These are phyloP conservation scores for Apophysomyces elegans DNA, from an alignment of 371 early-diverging fungal species.

Conservation along the genomic window DNA sequence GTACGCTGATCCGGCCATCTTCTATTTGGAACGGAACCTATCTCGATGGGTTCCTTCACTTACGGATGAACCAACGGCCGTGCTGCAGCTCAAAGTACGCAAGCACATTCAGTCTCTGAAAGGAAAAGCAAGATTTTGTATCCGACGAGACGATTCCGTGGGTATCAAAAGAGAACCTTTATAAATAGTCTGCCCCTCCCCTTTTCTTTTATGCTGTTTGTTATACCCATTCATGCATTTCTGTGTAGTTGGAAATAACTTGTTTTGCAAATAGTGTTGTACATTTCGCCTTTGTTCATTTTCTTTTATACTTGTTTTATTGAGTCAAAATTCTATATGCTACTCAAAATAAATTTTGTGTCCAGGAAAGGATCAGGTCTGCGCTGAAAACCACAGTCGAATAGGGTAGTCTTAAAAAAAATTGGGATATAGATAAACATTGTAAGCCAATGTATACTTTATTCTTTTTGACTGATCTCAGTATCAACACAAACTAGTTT, in stretches of 20 bases:
- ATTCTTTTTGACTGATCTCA: too few species aligned
- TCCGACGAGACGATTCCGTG: neutral
- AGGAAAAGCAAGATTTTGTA: conserved; percentile 12
- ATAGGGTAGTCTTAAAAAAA: too few species aligned
- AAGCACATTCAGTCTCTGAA: conserved; percentile 9
- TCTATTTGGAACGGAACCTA: conserved; percentile 38
- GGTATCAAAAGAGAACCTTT: conserved; percentile 8
- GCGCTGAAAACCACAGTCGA: neutral
- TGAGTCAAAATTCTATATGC: too few species aligned
- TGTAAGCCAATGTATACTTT: too few species aligned
- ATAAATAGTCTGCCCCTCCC: neutral
- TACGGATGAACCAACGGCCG: conserved; percentile 17
- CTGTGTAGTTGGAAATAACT: conserved; percentile 11
- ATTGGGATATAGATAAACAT: too few species aligned
- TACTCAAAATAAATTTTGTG: too few species aligned
- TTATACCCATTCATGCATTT: conserved; percentile 9
- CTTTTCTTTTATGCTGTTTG: conserved; percentile 2
- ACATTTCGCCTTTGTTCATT: conserved; percentile 11
- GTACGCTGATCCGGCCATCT: conserved; percentile 29
- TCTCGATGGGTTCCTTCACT: conserved; percentile 15
- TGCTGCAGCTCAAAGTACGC: conserved; percentile 15
- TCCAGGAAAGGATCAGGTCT: too few species aligned
- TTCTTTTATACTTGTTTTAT: neutral
- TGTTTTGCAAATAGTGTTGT: conserved; percentile 9
- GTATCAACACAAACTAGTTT: too few species aligned